phyloP scores from a whole-genome alignment of 2,329 filamentous ascomycete species.

The Sarocladium strictum region DNA sequence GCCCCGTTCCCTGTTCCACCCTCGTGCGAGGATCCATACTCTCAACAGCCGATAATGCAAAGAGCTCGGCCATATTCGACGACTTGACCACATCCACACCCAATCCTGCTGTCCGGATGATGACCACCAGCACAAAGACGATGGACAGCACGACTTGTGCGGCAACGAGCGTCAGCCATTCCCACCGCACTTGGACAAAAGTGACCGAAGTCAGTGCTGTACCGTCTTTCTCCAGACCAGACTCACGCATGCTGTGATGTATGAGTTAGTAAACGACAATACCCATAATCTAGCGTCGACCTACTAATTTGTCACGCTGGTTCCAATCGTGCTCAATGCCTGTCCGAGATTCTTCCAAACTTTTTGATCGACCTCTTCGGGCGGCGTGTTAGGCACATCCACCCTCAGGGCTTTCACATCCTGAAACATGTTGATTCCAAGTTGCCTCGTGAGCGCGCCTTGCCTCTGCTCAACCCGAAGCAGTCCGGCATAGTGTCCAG shows the following conservation, averaged over 20 bases:
- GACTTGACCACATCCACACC: conserved; percentile 16
- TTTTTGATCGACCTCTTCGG: background rate
- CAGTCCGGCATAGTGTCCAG: no score
- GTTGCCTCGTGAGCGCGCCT: background rate
- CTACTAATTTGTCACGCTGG: conserved; percentile 10
- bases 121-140: conserved; percentile 11
- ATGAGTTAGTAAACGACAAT: background rate
- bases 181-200: conserved; percentile 14
- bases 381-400: no score
- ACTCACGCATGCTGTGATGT: background rate
- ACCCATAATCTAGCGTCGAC: background rate
- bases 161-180: conserved; percentile 15
- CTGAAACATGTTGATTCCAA: conserved; percentile 3
- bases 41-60: conserved; percentile 6
- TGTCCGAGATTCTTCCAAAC: conserved; percentile 7
- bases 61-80: conserved; percentile 11
- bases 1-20: background rate
- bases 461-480: background rate
- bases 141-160: conserved; percentile 13
- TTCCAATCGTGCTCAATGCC: background rate
- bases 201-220: conserved; percentile 10
- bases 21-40: background rate
- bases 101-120: conserved; percentile 10
- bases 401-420: background rate
- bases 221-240: background rate